A percentile compares a stretch with the other conserved stretches of the same genome.
Evolutionary conservation across 257 asterid species (phyloP).

Genomic region (Voacanga thouarsii): DNA sequence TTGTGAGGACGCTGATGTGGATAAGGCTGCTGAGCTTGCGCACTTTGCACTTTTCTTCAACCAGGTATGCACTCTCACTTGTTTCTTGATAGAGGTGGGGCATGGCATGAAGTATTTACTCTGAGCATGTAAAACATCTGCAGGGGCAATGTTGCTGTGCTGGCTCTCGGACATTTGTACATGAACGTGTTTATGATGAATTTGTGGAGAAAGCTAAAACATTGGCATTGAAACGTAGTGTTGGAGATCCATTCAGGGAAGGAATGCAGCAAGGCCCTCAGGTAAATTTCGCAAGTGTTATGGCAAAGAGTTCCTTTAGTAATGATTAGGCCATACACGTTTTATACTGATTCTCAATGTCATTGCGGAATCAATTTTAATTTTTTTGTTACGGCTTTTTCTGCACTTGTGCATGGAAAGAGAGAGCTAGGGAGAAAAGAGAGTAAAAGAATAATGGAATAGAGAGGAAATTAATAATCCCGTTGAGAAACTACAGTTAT

Average conservation of each 20-base stretch:
- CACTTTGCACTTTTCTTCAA: conserved; percentile 91
- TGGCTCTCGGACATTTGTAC: conserved; percentile 86
- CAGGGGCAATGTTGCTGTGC: conserved; percentile 99
- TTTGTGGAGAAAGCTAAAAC: conserved; percentile 77
- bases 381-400: not conserved
- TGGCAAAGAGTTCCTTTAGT: not conserved
- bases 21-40: conserved; percentile 83
- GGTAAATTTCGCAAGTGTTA: conserved; percentile 34
- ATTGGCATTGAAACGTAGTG: conserved; percentile 66
- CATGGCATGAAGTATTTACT: not conserved
- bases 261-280: conserved; percentile 96
- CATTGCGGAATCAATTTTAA: not conserved
- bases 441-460: not conserved
- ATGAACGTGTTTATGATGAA: conserved; percentile 82
- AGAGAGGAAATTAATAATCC: not conserved
- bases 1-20: conserved; percentile 96
- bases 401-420: not conserved
- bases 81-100: conserved; percentile 4
- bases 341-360: not conserved
- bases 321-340: not conserved
- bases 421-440: not conserved
- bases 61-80: conserved; percentile 48
- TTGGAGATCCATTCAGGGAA: conserved; percentile 92
- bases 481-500: not conserved
- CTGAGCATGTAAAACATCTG: conserved; percentile 9